Conservation (phyloP, 768 basidiomycete genomes). For the Vararia minispora region DNA sequence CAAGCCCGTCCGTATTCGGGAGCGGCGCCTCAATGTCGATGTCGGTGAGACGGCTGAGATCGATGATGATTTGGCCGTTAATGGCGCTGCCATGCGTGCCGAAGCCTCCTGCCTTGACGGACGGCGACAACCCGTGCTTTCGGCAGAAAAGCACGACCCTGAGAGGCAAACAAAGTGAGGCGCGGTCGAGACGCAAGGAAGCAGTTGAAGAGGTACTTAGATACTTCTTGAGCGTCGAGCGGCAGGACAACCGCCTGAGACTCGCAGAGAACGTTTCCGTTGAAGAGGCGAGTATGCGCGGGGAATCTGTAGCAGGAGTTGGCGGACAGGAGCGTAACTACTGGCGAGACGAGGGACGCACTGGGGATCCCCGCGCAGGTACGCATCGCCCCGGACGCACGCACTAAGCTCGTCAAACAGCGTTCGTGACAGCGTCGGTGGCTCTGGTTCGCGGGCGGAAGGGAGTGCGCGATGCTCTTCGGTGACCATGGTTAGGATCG, state of each 20-base stretch:
- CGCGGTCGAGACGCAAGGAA: not conserved
- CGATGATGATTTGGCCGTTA: slow-evolving; percentile 77
- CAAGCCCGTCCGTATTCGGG: slow-evolving; percentile 16
- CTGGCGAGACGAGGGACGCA: not conserved
- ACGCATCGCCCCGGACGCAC: slow-evolving; percentile 9
- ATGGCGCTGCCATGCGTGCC: slow-evolving; percentile 88
- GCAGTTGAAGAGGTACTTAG: slow-evolving; percentile 41
- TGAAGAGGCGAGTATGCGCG: slow-evolving; percentile 38
- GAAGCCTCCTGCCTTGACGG: slow-evolving; percentile 84
- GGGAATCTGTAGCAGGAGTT: slow-evolving; percentile 8
- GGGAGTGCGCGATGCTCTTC: no score
- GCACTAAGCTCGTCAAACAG: slow-evolving; percentile 9
- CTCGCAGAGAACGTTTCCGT: slow-evolving; percentile 55
- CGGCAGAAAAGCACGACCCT: slow-evolving; percentile 67
- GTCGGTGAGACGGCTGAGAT: slow-evolving; percentile 58
- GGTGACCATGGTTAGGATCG: no score
- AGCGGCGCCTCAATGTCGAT: slow-evolving; percentile 55
- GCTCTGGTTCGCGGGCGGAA: no score
- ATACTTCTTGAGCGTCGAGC: slow-evolving; percentile 70
- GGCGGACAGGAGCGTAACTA: no score
- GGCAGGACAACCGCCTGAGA: slow-evolving; percentile 64
- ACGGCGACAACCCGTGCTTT: slow-evolving; percentile 59
- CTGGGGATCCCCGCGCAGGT: slow-evolving; percentile 9
- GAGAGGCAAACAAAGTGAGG: not conserved
- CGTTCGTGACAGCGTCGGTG: no score